These are phyloP conservation scores for Porcisia deanei DNA, from an alignment of 208 protist species.

Conservation along the genomic window DNA sequence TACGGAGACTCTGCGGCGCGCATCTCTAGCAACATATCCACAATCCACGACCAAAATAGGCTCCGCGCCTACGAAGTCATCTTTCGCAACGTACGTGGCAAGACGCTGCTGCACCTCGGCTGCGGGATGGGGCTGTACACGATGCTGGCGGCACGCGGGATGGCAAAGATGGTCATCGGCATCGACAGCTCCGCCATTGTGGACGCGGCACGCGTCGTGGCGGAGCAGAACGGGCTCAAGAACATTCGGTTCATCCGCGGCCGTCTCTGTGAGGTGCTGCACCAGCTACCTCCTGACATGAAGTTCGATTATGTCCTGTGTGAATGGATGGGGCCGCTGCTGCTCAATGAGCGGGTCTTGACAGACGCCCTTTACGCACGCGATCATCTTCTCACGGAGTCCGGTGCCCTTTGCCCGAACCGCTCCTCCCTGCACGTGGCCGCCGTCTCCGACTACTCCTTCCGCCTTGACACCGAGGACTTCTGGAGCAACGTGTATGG, in stretches of 20 bases:
- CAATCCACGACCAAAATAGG: slow-evolving; percentile 73
- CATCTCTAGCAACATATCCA: slow-evolving; percentile 75
- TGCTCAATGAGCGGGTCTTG: slow-evolving; percentile 82
- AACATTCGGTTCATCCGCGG: slow-evolving; percentile 86
- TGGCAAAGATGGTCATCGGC: slow-evolving; percentile 79
- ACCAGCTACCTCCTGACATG: slow-evolving; percentile 56
- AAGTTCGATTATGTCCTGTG: slow-evolving; percentile 90
- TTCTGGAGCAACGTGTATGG: slow-evolving; percentile 94
- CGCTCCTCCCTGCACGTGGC: slow-evolving; percentile 81
- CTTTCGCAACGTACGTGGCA: slow-evolving; percentile 74
- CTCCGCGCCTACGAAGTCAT: slow-evolving; percentile 82
- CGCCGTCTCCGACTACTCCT: slow-evolving; percentile 84
- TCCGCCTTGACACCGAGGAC: slow-evolving; percentile 83
- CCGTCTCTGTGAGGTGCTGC: slow-evolving; percentile 59
- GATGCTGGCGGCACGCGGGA: slow-evolving; percentile 77
- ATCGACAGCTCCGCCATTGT: slow-evolving; percentile 85
- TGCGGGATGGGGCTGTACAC: slow-evolving; percentile 89
- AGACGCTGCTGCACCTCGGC: slow-evolving; percentile 86
- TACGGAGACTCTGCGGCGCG: slow-evolving; percentile 83
- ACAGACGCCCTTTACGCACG: slow-evolving; percentile 79
- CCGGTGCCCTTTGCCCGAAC: slow-evolving; percentile 83
- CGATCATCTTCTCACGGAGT: slow-evolving; percentile 68
- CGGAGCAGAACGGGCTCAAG: slow-evolving; percentile 73
- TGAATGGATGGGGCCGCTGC: slow-evolving; percentile 90
- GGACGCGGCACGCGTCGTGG: slow-evolving; percentile 75